Evolutionary conservation across 2,329 filamentous ascomycete genomes (phyloP).

Genomic region (Fusarium denticulatum): DNA sequence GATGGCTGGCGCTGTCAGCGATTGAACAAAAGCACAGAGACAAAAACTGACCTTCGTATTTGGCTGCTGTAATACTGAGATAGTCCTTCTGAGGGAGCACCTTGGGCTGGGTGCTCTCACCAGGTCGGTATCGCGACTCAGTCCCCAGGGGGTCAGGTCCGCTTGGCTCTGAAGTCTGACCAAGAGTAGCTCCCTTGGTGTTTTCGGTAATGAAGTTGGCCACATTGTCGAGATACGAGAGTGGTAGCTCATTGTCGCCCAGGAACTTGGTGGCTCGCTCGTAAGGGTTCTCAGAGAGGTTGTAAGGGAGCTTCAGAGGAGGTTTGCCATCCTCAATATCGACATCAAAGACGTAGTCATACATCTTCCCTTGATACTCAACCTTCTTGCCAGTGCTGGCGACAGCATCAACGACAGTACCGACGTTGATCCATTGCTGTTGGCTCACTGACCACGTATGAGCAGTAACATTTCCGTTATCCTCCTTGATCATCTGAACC

Average conservation of each 20-base stretch:
- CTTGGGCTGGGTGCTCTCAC: slow-evolving; percentile 60
- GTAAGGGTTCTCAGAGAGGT: slow-evolving; percentile 91
- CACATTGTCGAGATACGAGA: slow-evolving; percentile 89
- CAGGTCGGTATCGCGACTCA: slow-evolving; percentile 81
- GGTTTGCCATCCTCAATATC: slow-evolving; percentile 96
- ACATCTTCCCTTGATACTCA: slow-evolving; percentile 83
- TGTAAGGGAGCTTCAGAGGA: slow-evolving; percentile 91
- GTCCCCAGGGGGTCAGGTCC: slow-evolving; percentile 80
- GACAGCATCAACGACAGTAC: slow-evolving; percentile 91
- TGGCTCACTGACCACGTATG: slow-evolving; percentile 84
- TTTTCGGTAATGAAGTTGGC: slow-evolving; percentile 93
- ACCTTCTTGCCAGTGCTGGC: slow-evolving; percentile 84
- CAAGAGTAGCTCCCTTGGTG: slow-evolving; percentile 86
- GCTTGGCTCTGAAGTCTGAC: slow-evolving; percentile 63
- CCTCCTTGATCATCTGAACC: slow-evolving; percentile 88
- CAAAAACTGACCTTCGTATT: slow-evolving; percentile 62
- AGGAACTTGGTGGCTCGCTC: slow-evolving; percentile 92
- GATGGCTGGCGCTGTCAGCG: slow-evolving; percentile 59
- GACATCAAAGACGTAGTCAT: slow-evolving; percentile 96
- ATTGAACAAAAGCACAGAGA: background rate
- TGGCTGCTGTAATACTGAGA: slow-evolving; percentile 79
- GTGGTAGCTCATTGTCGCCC: slow-evolving; percentile 85
- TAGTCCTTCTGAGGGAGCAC: slow-evolving; percentile 83
- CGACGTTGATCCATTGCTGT: slow-evolving; percentile 84
- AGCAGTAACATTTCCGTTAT: slow-evolving; percentile 83